Evolutionary conservation across 495 filamentous ascomycete species (phyloP), one percentile per base, ranked within the genome.

Genomic region (Lentithecium fluviatile): DNA sequence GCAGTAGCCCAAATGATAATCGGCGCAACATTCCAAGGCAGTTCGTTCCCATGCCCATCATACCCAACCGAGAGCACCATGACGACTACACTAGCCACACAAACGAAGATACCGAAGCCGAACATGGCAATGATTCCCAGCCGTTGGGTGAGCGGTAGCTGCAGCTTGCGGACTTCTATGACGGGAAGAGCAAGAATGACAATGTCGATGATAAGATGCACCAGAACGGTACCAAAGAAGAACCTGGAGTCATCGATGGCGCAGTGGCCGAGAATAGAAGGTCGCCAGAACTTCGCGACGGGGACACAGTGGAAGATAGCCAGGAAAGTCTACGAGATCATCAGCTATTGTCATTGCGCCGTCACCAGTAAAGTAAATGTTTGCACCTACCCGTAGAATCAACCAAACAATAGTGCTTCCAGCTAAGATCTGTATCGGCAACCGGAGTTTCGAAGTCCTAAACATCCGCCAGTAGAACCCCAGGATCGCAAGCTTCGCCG

Each of bases 51-150:
- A 23, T 1, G 25, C 2, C 52, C 40, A 40, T 67, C 64, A 42
- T 45, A 53, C 20, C 42, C 24, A 4, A 46, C 15, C 8, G 57
- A 63, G 20, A 57, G 47, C 8, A 58, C 45, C 32, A 92, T 66
- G 1, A 90, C 47, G 0, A 84, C 64, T 2, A 64, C 73, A 73
- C 80, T 91, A 20, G 81, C 42, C 1, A 53, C 52, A 56, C 70
- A 76, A 0, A 68, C 51, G 13, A 66, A 61, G 21, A 62, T 51
- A 11, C 56, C 56, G 40, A 68, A 65, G 15, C 65, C 32, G 34
- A 68, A 60, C 49, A 68, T 63, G 15, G 36, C 45, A n/a, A 57
- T 50, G 17, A 63, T 26, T 6, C 32, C 60, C 6, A 56, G 6
- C 20, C 32, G 45, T 25, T 63, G 52, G 24, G 45, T 24, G 6